phyloP scores from a whole-genome alignment of 2,329 filamentous ascomycete species.

The Dactylonectria macrodidyma region DNA sequence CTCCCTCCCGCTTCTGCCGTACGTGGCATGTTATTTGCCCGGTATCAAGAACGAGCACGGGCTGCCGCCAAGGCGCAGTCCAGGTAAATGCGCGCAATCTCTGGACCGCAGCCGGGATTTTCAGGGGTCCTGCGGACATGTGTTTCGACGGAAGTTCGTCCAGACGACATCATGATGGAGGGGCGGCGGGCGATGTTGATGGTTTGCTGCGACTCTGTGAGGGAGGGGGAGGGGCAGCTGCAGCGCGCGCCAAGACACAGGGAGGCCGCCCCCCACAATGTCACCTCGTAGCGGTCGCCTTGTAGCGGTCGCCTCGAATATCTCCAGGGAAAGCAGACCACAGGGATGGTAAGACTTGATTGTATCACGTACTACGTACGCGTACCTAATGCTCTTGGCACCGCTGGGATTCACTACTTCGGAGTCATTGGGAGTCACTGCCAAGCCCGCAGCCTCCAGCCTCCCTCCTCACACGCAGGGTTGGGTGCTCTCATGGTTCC shows the following conservation, averaged over 20 bases:
- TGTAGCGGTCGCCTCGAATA: background rate
- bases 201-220: background rate
- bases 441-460: background rate
- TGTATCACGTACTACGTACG: too few relatives aligned
- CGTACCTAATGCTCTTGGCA: background rate
- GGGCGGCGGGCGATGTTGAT: background rate
- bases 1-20: background rate
- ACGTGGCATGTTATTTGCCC: constrained; percentile 21
- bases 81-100: constrained; percentile 22
- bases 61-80: constrained; percentile 22
- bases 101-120: background rate
- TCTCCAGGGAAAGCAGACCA: too few relatives aligned
- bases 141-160: constrained; percentile 3
- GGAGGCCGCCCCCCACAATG: constrained; percentile 24
- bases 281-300: background rate
- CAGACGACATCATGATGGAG: constrained; percentile 16
- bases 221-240: constrained; percentile 25
- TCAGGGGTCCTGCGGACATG: background rate
- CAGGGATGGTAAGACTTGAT: too few relatives aligned
- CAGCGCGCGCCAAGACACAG: constrained; percentile 13
- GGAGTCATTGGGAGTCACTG: background rate
- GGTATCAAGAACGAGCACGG: background rate
- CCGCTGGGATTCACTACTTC: background rate
- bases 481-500: background rate
- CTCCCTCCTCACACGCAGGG: background rate